Base-by-base conservation (phyloP, 495 filamentous ascomycete genomes). In the Rhizodiscina lignyota region DNA sequence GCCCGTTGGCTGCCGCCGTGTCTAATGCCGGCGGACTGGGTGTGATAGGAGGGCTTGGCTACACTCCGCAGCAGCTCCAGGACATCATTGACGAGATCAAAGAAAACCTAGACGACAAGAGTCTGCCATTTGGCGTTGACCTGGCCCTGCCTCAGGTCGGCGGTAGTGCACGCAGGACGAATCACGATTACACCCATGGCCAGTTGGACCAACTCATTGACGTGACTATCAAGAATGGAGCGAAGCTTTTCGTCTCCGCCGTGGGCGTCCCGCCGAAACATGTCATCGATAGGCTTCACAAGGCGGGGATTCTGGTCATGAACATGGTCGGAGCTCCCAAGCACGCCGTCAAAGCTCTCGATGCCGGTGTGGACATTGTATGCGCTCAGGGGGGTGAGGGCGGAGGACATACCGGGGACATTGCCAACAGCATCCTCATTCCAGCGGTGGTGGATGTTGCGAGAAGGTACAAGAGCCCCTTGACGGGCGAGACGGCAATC, bases 291-390 rank as follows among this genome's bases (percentile, higher is more conserved):
- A 52, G 67, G 24, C 60, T 93, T 16, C 84, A 93, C 46, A 62
- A 62, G 6, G 77, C 72, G 0, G 79, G 78, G 1, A 74, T 93
- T 21, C 49, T 87, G 31, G 62, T 91, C 17, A 91, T 91, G 83
- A 93, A 91, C 51, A 93, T 93, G 84, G 83, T 91, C n/a, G 84
- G 84, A 0, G 72, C 77, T 33, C 83, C 83, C n/a, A 78, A 73
- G 46, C 84, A 93, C 52, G 83, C 83, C 0, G 66, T 70, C 47
- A 89, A 91, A 61, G 83, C 83, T 19, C 63, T 93, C 3, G 67
- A 77, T 27, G 63, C 71, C 0, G 84, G 83, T 8, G 79, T 84
- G 12, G 83, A 92, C 53, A 74, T 92, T 49, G 72, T 92, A 5
- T 89, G 82, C 45, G 56, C 58, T 18, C 58, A 61, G 33, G 58